A percentile compares a stretch with the other conserved stretches of the same genome.
Conservation (phyloP, 768 basidiomycete genomes). For the Rhodotorula babjevae region DNA sequence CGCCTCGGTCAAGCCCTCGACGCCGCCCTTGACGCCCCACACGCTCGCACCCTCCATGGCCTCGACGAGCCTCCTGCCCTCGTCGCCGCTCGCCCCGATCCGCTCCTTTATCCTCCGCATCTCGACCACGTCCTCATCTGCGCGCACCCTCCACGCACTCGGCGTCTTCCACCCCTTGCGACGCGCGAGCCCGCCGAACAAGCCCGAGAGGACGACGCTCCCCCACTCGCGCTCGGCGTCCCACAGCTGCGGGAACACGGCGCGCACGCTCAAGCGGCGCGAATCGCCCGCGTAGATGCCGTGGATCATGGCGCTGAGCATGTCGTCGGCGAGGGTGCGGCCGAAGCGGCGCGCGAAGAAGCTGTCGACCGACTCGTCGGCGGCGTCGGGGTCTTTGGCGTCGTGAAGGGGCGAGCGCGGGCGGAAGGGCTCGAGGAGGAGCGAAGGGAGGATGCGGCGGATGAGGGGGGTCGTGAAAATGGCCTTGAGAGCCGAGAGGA, state of each 20-base stretch:
- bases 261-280: constrained; percentile 63
- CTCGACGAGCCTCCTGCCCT: constrained; percentile 18
- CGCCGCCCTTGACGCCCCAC: constrained; percentile 74
- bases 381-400: constrained; percentile 25
- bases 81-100: not conserved
- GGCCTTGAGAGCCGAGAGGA: constrained; percentile 49
- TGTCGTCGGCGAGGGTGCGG: constrained; percentile 61
- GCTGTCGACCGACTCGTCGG: constrained; percentile 74
- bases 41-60: constrained; percentile 57
- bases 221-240: constrained; percentile 65
- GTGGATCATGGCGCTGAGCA: constrained; percentile 78
- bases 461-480: constrained; percentile 48
- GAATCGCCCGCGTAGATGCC: constrained; percentile 91
- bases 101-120: constrained; percentile 30
- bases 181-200: constrained; percentile 15
- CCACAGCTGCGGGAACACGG: constrained; percentile 72
- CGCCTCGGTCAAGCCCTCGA: constrained; percentile 61
- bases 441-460: constrained; percentile 54
- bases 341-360: constrained; percentile 75
- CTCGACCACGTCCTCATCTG: constrained; percentile 24
- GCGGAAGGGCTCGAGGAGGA: constrained; percentile 59
- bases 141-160: constrained; percentile 27
- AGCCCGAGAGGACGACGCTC: constrained; percentile 60
- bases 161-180: constrained; percentile 16
- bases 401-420: constrained; percentile 34